These are phyloP conservation scores for Rhizopogon salebrosus DNA, from an alignment of 768 basidiomycete genomes.

Conservation along the genomic window DNA sequence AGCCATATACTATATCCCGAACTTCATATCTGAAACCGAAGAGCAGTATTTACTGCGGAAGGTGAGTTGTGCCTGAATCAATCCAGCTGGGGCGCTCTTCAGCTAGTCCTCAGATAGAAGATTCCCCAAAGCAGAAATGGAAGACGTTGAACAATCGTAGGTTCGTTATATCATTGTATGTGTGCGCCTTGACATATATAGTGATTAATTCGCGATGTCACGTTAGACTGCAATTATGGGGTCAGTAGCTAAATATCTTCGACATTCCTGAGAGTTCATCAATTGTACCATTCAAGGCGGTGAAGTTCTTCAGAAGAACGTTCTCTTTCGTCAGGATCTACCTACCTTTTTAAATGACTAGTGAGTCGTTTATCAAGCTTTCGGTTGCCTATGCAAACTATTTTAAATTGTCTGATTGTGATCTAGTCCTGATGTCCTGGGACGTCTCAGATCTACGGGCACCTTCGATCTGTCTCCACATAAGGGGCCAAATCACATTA, in stretches of 20 bases:
- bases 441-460: constrained; percentile 60
- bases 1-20: constrained; percentile 64
- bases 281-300: constrained; percentile 50
- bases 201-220: not conserved
- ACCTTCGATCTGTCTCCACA: constrained; percentile 62
- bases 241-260: constrained; percentile 30
- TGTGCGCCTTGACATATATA: not conserved
- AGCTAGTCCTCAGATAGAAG: constrained; percentile 51
- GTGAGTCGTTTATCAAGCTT: constrained; percentile 35
- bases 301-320: constrained; percentile 63
- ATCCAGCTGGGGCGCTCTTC: not conserved
- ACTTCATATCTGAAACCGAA: constrained; percentile 74
- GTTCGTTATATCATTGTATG: constrained; percentile 23
- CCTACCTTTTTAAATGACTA: constrained; percentile 66
- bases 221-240: constrained; percentile 69
- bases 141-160: constrained; percentile 68
- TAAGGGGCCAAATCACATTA: constrained; percentile 78
- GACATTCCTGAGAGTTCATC: constrained; percentile 5
- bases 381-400: constrained; percentile 3
- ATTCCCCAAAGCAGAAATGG: constrained; percentile 80
- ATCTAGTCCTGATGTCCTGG: constrained; percentile 78
- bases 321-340: constrained; percentile 63
- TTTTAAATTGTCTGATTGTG: constrained; percentile 1
- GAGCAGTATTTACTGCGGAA: constrained; percentile 76
- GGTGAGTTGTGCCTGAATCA: constrained; percentile 33